These are phyloP conservation scores for Bassia scoparia DNA, from an alignment of 148 eudicot species.

Conservation along the genomic window DNA sequence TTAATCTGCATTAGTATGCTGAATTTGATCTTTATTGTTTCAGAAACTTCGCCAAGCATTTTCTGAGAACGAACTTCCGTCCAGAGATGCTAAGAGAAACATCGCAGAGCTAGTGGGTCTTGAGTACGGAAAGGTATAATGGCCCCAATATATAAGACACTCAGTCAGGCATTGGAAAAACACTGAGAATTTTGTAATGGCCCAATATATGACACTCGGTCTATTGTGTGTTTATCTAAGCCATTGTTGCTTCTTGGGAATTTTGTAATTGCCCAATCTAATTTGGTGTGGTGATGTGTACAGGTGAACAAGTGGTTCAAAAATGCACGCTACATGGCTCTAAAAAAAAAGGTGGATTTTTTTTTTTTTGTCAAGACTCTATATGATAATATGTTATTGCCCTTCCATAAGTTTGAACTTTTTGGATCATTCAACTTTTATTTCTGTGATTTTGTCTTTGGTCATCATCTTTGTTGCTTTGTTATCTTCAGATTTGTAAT, in stretches of 20 bases:
- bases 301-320: slow-evolving; percentile 98
- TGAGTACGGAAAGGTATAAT: slow-evolving; percentile 67
- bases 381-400: background rate
- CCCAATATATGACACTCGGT: background rate
- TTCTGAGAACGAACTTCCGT: slow-evolving; percentile 91
- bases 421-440: background rate
- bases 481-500: background rate
- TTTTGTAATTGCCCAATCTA: slow-evolving; percentile 6
- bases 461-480: background rate
- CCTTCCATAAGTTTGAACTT: background rate
- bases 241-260: background rate
- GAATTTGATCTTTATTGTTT: slow-evolving; percentile 22
- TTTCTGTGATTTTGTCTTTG: background rate
- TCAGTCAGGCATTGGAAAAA: background rate
- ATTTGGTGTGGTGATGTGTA: slow-evolving; percentile 23
- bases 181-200: background rate
- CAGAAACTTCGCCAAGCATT: slow-evolving; percentile 90
- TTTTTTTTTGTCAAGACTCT: background rate
- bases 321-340: slow-evolving; percentile 86
- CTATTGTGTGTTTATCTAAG: background rate
- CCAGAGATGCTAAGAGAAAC: slow-evolving; percentile 48
- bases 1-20: slow-evolving; percentile 8
- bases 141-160: background rate
- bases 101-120: slow-evolving; percentile 67
- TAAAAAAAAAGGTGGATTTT: slow-evolving; percentile 77